Evolutionary conservation across 108 stramenopile species (phyloP).

Genomic region (Conticribra weissflogii): DNA sequence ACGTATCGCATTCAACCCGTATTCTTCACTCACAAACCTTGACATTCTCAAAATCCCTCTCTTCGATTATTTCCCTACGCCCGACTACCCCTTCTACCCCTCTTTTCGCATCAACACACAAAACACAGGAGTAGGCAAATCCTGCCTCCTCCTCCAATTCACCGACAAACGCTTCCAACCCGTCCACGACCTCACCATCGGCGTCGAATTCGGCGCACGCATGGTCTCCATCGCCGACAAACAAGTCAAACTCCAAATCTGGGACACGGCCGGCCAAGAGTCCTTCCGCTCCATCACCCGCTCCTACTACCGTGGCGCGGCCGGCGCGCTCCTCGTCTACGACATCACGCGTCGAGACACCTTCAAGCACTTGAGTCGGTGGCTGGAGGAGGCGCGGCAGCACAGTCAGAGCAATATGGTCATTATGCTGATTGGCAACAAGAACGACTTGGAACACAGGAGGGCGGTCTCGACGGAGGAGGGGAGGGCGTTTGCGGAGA

Average conservation of each 20-base stretch:
- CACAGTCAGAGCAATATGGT: conserved; percentile 98
- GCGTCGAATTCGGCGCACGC: conserved; percentile 99
- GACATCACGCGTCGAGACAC: conserved; percentile 99
- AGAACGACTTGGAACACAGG: conserved; percentile 94
- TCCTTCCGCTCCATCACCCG: conserved; percentile 99
- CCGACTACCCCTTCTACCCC: neutral
- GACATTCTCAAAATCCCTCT: neutral
- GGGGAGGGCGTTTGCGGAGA: conserved; percentile 94
- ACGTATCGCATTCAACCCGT: too few relatives aligned
- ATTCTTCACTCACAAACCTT: neutral
- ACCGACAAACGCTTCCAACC: conserved; percentile 99
- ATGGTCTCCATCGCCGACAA: conserved; percentile 94
- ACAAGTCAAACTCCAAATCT: conserved; percentile 91
- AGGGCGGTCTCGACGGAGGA: conserved; percentile 91
- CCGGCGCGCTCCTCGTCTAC: conserved; percentile 98
- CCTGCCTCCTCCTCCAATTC: conserved; percentile 99
- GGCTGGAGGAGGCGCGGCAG: conserved; percentile 99
- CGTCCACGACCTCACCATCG: conserved; percentile 99
- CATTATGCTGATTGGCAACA: conserved; percentile 99
- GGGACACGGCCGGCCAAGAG: conserved; percentile 95
- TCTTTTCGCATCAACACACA: conserved; percentile 12
- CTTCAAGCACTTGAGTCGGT: conserved; percentile 95
- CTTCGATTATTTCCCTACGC: neutral
- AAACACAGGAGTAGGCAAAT: conserved; percentile 97
- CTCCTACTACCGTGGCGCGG: conserved; percentile 98